Percentiles rank a stretch among this genome's conserved stretches.
Conservation (phyloP, 2,329 filamentous ascomycete species). For the Colletotrichum sansevieriae region DNA sequence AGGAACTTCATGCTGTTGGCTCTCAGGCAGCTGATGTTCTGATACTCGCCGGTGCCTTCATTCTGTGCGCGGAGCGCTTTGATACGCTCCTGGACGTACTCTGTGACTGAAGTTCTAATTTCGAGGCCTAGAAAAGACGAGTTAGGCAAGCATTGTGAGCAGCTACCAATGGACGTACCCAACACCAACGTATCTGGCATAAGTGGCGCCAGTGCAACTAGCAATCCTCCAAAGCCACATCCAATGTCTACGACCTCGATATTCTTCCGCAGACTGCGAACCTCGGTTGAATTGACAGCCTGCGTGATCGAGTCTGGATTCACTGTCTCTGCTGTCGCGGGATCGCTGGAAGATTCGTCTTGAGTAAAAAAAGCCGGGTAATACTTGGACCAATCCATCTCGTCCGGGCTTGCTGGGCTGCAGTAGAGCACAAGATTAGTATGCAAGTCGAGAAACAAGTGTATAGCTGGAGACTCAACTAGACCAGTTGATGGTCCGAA, state of each 20-base stretch:
- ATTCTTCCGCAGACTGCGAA: conserved; percentile 67
- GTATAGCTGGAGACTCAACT: conserved; percentile 65
- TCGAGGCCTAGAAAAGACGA: conserved; percentile 76
- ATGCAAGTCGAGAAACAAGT: conserved; percentile 3
- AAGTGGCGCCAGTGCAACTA: conserved; percentile 85
- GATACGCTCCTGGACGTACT: conserved; percentile 91
- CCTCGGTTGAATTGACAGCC: conserved; percentile 46
- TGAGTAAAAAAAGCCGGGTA: conserved; percentile 79
- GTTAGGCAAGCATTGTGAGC: conserved; percentile 31
- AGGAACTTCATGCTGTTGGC: conserved; percentile 99
- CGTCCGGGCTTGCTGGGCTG: conserved; percentile 81
- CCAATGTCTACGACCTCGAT: conserved; percentile 97
- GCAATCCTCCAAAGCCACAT: conserved; percentile 92
- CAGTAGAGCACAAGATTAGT: not conserved
- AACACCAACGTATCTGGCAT: conserved; percentile 87
- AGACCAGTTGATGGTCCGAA: conserved; percentile 89
- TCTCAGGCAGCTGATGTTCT: conserved; percentile 90
- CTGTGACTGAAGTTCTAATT: conserved; percentile 89
- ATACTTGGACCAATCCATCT: conserved; percentile 92
- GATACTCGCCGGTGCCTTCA: conserved; percentile 68
- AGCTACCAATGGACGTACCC: conserved; percentile 62
- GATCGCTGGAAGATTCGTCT: not conserved
- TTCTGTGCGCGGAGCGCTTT: conserved; percentile 81
- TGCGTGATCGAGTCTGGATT: conserved; percentile 36
- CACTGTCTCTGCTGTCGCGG: not conserved